phyloP scores from a whole-genome alignment of 345 rosid species.

The Heritiera fomes region DNA sequence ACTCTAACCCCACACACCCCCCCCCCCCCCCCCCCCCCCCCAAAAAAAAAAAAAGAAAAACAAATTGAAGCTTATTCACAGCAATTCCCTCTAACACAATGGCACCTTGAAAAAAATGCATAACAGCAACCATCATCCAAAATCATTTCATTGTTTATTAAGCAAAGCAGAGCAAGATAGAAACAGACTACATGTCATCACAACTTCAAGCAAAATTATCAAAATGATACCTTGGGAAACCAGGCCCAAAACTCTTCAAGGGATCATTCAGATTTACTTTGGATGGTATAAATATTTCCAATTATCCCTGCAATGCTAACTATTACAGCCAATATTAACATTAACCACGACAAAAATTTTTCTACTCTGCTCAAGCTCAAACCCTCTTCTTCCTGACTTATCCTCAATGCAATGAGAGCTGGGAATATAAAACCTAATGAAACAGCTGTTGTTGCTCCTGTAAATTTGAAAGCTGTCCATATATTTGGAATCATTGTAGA shows the following conservation, averaged over 20 bases:
- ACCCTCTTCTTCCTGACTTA: constrained; percentile 50
- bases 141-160: background rate
- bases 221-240: constrained; percentile 6
- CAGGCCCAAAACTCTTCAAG: background rate
- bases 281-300: constrained; percentile 72
- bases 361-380: constrained; percentile 44
- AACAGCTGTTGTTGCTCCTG: constrained; percentile 98
- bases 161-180: background rate
- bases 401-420: constrained; percentile 67
- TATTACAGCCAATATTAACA: constrained; percentile 67
- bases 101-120: constrained; percentile 9
- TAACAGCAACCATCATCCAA: background rate
- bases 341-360: constrained; percentile 57
- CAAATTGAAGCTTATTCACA: too few species aligned
- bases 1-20: background rate
- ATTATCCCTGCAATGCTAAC: constrained; percentile 74
- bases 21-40: too few species aligned
- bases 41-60: too few species aligned
- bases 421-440: constrained; percentile 94
- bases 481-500: constrained; percentile 93
- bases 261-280: constrained; percentile 41
- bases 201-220: constrained; percentile 1
- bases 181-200: background rate
- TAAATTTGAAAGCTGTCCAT: constrained; percentile 97
- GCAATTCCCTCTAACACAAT: background rate